These are phyloP conservation scores for Linum tenue DNA, from an alignment of 345 rosid genomes.

Conservation along the genomic window DNA sequence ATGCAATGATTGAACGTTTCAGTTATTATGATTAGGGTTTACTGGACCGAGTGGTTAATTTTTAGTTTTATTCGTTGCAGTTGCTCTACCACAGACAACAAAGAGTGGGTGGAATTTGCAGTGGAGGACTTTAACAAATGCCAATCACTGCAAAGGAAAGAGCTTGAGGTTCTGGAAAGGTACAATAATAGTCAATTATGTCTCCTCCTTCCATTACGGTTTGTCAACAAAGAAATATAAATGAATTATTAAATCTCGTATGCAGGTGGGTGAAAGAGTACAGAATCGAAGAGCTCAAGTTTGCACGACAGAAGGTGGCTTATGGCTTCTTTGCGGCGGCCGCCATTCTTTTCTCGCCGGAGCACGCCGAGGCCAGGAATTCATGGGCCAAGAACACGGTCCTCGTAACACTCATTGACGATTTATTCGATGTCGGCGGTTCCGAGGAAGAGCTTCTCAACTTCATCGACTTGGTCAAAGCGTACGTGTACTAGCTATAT, in stretches of 20 bases:
- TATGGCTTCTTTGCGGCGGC: slow-evolving; percentile 13
- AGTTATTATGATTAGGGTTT: no score
- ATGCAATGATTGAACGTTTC: no score
- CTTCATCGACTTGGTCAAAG: slow-evolving; percentile 9
- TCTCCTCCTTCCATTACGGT: neutral
- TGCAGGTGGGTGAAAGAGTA: slow-evolving; percentile 17
- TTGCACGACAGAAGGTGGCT: slow-evolving; percentile 14
- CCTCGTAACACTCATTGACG: slow-evolving; percentile 12
- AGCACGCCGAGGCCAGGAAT: slow-evolving; percentile 7
- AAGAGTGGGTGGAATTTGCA: slow-evolving; percentile 9
- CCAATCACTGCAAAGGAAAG: slow-evolving; percentile 12
- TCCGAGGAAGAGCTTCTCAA: slow-evolving; percentile 13
- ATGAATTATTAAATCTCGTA: neutral
- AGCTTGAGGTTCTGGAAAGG: slow-evolving; percentile 11
- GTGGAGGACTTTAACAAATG: slow-evolving; percentile 11
- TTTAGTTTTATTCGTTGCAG: neutral
- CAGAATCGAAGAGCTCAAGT: slow-evolving; percentile 9
- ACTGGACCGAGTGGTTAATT: no score
- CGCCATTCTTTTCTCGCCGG: slow-evolving; percentile 2
- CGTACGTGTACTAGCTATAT: neutral
- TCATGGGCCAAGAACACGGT: slow-evolving; percentile 14
- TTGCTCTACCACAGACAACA: neutral
- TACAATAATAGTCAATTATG: neutral
- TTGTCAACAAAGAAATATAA: no score
- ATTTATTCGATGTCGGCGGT: slow-evolving; percentile 15